Evolutionary conservation across 345 rosid genomes (phyloP).

Genomic region (Arabis hirsuta): DNA sequence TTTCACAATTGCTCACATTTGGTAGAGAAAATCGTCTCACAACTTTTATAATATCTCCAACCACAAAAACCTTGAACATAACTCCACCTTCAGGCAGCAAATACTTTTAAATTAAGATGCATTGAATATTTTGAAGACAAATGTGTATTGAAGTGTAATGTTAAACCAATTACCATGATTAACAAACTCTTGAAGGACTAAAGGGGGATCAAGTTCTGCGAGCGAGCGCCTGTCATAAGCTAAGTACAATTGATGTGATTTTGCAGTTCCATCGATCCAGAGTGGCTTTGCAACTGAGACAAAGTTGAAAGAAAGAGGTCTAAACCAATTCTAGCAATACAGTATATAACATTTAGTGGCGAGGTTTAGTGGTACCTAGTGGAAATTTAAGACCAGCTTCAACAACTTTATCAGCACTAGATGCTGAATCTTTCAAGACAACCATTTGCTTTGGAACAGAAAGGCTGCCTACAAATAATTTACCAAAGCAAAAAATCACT

Average conservation of each 20-base stretch:
- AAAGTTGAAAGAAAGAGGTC: background rate
- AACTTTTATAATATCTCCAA: slow-evolving; percentile 86
- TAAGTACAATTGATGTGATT: slow-evolving; percentile 83
- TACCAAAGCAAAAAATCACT: slow-evolving; percentile 32
- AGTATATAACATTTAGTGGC: background rate
- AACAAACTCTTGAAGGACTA: slow-evolving; percentile 93
- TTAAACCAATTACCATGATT: slow-evolving; percentile 72
- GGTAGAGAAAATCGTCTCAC: slow-evolving; percentile 88
- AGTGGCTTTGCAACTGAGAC: slow-evolving; percentile 90
- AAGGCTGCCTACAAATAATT: slow-evolving; percentile 61
- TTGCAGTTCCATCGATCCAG: slow-evolving; percentile 88
- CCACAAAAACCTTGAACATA: slow-evolving; percentile 77
- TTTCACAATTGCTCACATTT: slow-evolving; percentile 63
- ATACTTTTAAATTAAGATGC: background rate
- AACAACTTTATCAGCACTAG: slow-evolving; percentile 63
- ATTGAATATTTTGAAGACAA: background rate
- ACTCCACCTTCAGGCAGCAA: slow-evolving; percentile 65
- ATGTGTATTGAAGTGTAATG: background rate
- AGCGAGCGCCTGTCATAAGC: slow-evolving; percentile 78
- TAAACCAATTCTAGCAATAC: background rate
- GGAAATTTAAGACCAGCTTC: slow-evolving; percentile 84
- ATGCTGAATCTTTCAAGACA: slow-evolving; percentile 59
- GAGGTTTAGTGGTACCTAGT: slow-evolving; percentile 54
- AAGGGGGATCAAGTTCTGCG: slow-evolving; percentile 81
- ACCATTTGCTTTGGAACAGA: slow-evolving; percentile 81